phyloP scores from a whole-genome alignment of 78 protist genomes.

The Acrasis kona region DNA sequence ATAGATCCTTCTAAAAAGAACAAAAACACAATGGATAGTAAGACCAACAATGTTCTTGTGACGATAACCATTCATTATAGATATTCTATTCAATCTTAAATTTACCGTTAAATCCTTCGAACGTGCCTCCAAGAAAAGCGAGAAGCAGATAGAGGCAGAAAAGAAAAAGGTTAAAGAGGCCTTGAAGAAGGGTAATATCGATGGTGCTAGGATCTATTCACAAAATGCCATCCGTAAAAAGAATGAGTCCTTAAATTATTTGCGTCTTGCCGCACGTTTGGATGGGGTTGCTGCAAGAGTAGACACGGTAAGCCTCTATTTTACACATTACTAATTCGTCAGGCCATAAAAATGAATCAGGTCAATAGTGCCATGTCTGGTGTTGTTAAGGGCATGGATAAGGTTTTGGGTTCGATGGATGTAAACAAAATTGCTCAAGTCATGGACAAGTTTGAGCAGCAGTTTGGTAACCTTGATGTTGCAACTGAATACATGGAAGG shows the following conservation, averaged over 20 bases:
- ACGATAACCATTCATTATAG: not conserved
- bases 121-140: slow-evolving; percentile 10
- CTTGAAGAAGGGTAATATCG: slow-evolving; percentile 85
- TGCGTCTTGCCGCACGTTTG: slow-evolving; percentile 71
- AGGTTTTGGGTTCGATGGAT: slow-evolving; percentile 73
- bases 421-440: slow-evolving; percentile 36
- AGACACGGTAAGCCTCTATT: no score
- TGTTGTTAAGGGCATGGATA: slow-evolving; percentile 74
- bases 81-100: slow-evolving; percentile 42
- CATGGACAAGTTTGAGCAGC: slow-evolving; percentile 92
- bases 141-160: slow-evolving; percentile 37
- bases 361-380: slow-evolving; percentile 73
- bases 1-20: no score
- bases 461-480: slow-evolving; percentile 87
- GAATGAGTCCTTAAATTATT: slow-evolving; percentile 72
- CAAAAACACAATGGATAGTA: no score
- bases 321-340: no score
- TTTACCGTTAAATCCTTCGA: slow-evolving; percentile 39
- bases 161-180: slow-evolving; percentile 62
- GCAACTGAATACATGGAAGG: slow-evolving; percentile 66
- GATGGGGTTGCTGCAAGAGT: slow-evolving; percentile 92
- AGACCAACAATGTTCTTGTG: not conserved
- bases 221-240: slow-evolving; percentile 90
- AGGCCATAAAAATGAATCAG: slow-evolving; percentile 79
- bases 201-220: slow-evolving; percentile 90